These are phyloP conservation scores for Mycena kentingensis DNA, from an alignment of 768 basidiomycete genomes.

Conservation along the genomic window DNA sequence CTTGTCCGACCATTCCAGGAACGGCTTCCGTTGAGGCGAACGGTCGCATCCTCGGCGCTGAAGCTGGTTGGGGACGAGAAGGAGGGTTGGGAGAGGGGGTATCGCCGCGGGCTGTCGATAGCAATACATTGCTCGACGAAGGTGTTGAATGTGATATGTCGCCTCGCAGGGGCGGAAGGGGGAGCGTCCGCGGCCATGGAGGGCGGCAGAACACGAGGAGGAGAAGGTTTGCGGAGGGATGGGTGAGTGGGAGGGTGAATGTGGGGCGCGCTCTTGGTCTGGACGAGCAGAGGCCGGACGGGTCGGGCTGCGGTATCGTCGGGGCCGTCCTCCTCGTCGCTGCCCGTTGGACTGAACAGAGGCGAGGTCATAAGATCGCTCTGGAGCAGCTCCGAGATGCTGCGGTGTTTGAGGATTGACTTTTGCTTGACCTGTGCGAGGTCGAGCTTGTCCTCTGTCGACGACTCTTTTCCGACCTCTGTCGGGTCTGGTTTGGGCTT, in stretches of 20 bases:
- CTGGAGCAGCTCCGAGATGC: conserved; percentile 85
- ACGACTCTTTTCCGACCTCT: conserved; percentile 40
- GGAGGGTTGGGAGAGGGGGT: conserved; percentile 8
- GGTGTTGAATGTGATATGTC: conserved; percentile 96
- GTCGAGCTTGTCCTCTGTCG: conserved; percentile 54
- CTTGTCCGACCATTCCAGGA: conserved; percentile 22
- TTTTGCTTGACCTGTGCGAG: conserved; percentile 53
- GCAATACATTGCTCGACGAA: conserved; percentile 97
- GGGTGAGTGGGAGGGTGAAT: conserved; percentile 54
- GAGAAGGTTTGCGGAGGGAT: conserved; percentile 65
- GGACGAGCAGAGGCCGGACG: conserved; percentile 63
- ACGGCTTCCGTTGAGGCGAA: neutral
- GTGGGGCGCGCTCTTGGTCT: conserved; percentile 90
- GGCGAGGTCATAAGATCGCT: conserved; percentile 67
- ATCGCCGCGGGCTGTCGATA: conserved; percentile 66
- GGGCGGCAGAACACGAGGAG: conserved; percentile 60
- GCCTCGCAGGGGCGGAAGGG: conserved; percentile 52
- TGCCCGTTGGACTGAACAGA: conserved; percentile 60
- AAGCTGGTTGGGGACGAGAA: neutral
- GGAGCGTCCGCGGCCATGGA: conserved; percentile 3
- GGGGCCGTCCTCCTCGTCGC: conserved; percentile 50
- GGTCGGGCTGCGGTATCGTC: conserved; percentile 21
- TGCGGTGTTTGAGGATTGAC: conserved; percentile 95
- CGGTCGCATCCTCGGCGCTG: neutral
- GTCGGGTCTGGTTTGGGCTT: conserved; percentile 49